Base-by-base conservation (phyloP, 768 basidiomycete genomes). In the Tylopilus vinaceipallidus region DNA sequence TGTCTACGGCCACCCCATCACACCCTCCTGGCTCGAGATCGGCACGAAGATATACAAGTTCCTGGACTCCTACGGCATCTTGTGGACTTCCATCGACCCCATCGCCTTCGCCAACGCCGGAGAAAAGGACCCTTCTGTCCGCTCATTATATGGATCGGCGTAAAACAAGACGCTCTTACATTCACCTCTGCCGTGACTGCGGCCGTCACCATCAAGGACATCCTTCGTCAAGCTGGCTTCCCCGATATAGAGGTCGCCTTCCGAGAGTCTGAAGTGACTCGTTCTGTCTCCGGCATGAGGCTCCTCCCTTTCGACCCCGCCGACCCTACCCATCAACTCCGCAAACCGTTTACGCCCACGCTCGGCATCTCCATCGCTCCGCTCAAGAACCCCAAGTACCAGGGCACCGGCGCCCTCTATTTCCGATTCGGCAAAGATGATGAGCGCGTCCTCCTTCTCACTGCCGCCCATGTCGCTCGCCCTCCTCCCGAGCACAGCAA, bases 351-450 rank as follows among this genome's bases (percentile, higher is more conserved):
- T 23, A 50, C 49, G 17, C 42, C 42, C 12, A 24, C 36, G 9
- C 49, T 50, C 13, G 49, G 42, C 11, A 16, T 50, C n/a, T 13
- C 10, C 3, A 43, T 49, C 16, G 35, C 48, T 9, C 48, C 49
- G n/a, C n/a, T n/a, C 7, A 38, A 19, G 6, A 22, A 20, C 2
- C 30, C 49, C 12, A 12, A 50, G 29, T 44, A n/a, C 10, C 36
- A 50, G 20, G 49, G 42, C 27, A 50, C 49, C 0, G 49, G 49
- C 12, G 42, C 24, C 9, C 14, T 50, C 17, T 50, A 38, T 23
- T 4, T 50, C 36, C 36, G n/a, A n/a, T n/a, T n/a, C n/a, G n/a
- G 42, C 8, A 17, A 38, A 16, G n/a, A 42, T 37, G 16, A 13
- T 0, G 22, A 23, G 2, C n/a, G 27, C 29, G 23, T 26, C 42